phyloP scores from a whole-genome alignment of 2,329 filamentous ascomycete species.

The Domatiomyces catenatus region DNA sequence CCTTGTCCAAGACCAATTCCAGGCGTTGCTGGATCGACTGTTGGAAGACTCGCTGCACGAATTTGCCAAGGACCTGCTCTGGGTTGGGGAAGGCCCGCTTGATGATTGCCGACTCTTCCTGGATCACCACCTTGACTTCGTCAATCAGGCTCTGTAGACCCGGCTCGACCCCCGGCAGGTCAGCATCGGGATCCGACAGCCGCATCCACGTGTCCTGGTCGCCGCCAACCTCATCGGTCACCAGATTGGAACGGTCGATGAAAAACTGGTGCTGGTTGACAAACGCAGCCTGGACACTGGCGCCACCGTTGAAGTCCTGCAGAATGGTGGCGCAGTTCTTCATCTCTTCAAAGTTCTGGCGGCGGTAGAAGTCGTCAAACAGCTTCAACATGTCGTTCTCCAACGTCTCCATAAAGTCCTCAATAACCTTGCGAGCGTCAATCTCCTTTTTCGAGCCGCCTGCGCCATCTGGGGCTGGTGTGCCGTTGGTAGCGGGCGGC shows the following conservation, averaged over 20 bases:
- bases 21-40: constrained; percentile 93
- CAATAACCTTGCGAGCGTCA: constrained; percentile 74
- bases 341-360: constrained; percentile 96
- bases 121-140: constrained; percentile 87
- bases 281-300: constrained; percentile 87
- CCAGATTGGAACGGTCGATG: constrained; percentile 84
- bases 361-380: constrained; percentile 92
- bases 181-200: constrained; percentile 83
- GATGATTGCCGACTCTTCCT: constrained; percentile 94
- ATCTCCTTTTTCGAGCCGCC: constrained; percentile 24
- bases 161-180: constrained; percentile 79
- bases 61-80: constrained; percentile 82
- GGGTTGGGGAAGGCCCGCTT: constrained; percentile 92
- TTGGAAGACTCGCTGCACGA: constrained; percentile 90
- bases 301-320: constrained; percentile 87
- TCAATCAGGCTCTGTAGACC: constrained; percentile 84
- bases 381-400: constrained; percentile 92
- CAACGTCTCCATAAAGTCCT: constrained; percentile 89
- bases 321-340: constrained; percentile 88
- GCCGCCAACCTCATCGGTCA: constrained; percentile 61
- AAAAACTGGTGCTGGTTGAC: constrained; percentile 99
- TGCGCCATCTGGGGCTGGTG: constrained; percentile 2
- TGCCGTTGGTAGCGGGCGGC: constrained; percentile 36
- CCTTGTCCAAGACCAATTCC: constrained; percentile 91
- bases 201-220: constrained; percentile 66